Evolutionary conservation across 139 green algal genomes (phyloP).

Genomic region (Eudorina sp.): DNA sequence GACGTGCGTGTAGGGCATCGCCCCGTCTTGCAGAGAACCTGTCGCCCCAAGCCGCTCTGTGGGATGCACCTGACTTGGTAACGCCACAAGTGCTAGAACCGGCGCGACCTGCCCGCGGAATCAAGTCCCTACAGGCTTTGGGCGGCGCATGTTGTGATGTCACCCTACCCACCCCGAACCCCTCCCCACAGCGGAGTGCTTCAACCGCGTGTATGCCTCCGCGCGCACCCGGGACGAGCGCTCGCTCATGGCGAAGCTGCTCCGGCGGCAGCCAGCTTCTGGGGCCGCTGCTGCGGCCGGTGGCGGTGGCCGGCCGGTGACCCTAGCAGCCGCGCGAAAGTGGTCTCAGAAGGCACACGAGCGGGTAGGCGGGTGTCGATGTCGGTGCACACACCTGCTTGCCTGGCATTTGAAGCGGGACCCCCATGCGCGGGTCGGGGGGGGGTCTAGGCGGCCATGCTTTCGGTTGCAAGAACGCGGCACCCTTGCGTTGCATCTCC

Average conservation of each 20-base stretch:
- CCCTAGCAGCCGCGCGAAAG: conserved; percentile 59
- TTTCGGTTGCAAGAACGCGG: no score
- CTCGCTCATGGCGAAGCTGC: not conserved
- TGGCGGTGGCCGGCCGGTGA: not conserved
- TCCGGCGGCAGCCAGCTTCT: not conserved
- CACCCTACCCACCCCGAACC: not conserved
- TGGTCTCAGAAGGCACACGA: conserved; percentile 36
- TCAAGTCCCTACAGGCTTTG: not conserved
- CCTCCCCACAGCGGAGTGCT: conserved; percentile 35
- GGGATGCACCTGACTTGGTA: not conserved
- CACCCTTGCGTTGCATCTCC: no score
- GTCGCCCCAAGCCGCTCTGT: not conserved
- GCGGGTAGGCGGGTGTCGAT: not conserved
- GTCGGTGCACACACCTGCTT: no score
- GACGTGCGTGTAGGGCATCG: not conserved
- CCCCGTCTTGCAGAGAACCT: not conserved
- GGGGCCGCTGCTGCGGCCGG: not conserved
- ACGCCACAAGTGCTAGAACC: not conserved
- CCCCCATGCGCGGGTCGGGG: no score
- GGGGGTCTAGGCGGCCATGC: no score
- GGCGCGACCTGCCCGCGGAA: not conserved
- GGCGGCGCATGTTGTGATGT: not conserved
- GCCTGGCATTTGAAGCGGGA: no score
- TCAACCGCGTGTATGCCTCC: conserved; percentile 18
- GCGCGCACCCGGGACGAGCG: not conserved